Evolutionary conservation across 768 basidiomycete species (phyloP).

Genomic region (Kwoniella sp.): DNA sequence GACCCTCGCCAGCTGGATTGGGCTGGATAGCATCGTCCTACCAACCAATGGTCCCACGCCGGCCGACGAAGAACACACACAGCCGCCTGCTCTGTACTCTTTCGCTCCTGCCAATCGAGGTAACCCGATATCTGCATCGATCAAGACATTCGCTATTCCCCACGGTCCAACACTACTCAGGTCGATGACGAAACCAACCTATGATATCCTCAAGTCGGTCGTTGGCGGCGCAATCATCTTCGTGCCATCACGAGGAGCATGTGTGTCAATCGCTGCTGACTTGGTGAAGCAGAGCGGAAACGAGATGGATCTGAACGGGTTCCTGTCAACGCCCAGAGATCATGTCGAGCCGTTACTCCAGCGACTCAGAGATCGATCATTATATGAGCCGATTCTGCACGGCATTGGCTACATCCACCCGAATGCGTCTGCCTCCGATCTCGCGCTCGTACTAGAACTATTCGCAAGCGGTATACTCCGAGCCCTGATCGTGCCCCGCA

Average conservation of each 20-base stretch:
- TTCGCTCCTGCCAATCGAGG: constrained; percentile 84
- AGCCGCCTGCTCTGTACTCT: constrained; percentile 59
- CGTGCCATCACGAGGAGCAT: constrained; percentile 81
- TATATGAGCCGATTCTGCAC: constrained; percentile 74
- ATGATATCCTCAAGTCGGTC: constrained; percentile 66
- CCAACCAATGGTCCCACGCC: background rate
- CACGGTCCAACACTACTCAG: constrained; percentile 86
- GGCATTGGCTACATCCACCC: constrained; percentile 86
- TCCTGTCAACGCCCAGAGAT: constrained; percentile 58
- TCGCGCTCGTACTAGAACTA: constrained; percentile 73
- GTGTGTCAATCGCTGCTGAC: constrained; percentile 72
- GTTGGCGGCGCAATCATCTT: constrained; percentile 69
- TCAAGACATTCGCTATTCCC: constrained; percentile 79
- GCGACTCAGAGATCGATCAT: constrained; percentile 65
- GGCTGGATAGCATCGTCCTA: constrained; percentile 65
- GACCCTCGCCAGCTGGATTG: constrained; percentile 82
- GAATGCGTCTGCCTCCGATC: constrained; percentile 70
- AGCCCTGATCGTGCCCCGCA: constrained; percentile 78
- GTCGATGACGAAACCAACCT: constrained; percentile 86
- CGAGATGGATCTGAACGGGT: constrained; percentile 63
- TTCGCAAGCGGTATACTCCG: constrained; percentile 78
- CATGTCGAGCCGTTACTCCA: constrained; percentile 65
- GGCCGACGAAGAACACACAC: background rate
- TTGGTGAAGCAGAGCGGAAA: constrained; percentile 85
- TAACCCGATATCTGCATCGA: constrained; percentile 69